These are phyloP conservation scores for Puccinia polysora DNA, from an alignment of 1,284 basidiomycete species.

Conservation along the genomic window DNA sequence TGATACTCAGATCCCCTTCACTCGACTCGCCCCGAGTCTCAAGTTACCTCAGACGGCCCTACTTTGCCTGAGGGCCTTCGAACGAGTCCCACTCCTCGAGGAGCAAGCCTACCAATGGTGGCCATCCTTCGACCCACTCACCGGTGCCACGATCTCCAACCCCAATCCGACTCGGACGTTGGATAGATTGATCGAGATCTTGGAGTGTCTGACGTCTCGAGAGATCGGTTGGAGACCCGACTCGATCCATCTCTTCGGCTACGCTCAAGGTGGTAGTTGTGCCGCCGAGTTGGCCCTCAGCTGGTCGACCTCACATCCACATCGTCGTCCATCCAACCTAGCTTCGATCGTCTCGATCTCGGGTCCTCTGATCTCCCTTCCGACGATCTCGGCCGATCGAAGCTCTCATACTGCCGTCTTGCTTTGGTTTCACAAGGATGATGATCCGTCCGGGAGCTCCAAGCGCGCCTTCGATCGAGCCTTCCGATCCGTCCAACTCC, in stretches of 20 bases:
- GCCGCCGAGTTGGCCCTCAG: constrained; percentile 65
- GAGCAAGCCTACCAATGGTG: constrained; percentile 79
- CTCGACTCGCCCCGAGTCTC: constrained; percentile 65
- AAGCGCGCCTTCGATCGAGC: constrained; percentile 13
- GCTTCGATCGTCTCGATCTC: constrained; percentile 67
- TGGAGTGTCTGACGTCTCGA: constrained; percentile 61
- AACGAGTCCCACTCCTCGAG: constrained; percentile 75
- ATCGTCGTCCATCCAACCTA: constrained; percentile 54
- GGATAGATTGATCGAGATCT: constrained; percentile 59
- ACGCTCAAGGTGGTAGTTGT: constrained; percentile 78
- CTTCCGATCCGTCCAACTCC: constrained; percentile 13
- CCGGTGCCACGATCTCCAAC: constrained; percentile 64
- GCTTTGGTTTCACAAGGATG: constrained; percentile 24
- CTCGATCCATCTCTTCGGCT: constrained; percentile 79
- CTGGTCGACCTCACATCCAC: constrained; percentile 54
- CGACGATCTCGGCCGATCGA: constrained; percentile 57
- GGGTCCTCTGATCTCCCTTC: constrained; percentile 70
- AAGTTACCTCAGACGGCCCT: constrained; percentile 81
- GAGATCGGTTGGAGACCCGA: constrained; percentile 63
- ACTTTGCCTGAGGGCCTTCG: constrained; percentile 71
- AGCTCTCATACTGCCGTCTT: constrained; percentile 61
- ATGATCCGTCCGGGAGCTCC: constrained; percentile 15
- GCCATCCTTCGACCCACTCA: constrained; percentile 71
- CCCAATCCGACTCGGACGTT: constrained; percentile 70
- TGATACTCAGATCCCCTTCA: constrained; percentile 73